Percentiles rank a stretch among this genome's conserved stretches.
Evolutionary conservation across 805 yeast genomes (phyloP).

Genomic region (Saccharomycopsis olivae): DNA sequence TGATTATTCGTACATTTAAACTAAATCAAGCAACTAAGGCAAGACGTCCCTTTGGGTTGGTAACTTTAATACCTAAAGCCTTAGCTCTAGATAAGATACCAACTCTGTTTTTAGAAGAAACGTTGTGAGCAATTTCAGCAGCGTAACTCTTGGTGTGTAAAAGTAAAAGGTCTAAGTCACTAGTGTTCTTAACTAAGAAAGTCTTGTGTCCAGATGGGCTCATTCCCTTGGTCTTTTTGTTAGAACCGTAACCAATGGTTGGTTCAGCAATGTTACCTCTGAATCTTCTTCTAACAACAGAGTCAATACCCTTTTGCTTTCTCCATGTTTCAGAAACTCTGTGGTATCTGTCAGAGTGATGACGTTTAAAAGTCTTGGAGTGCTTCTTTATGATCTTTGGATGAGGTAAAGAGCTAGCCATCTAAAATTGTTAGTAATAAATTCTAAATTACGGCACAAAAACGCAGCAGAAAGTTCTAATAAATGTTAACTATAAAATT

Average conservation of each 20-base stretch:
- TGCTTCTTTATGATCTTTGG: constrained; percentile 99
- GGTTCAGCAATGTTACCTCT: constrained; percentile 99
- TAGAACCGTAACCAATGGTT: constrained; percentile 99
- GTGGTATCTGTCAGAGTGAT: constrained; percentile 98
- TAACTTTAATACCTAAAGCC: constrained; percentile 96
- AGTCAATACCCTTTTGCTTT: constrained; percentile 99
- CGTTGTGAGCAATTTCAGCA: constrained; percentile 99
- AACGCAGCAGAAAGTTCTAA: no score
- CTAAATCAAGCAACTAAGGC: constrained; percentile 84
- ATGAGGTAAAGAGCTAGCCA: constrained; percentile 97
- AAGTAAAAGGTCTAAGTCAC: constrained; percentile 89
- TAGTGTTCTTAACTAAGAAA: constrained; percentile 83
- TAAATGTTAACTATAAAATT: no score
- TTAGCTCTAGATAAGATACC: constrained; percentile 93
- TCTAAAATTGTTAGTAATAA: constrained; percentile 12
- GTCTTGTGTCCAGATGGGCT: constrained; percentile 98
- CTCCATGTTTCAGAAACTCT: constrained; percentile 99
- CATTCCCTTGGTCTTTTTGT: constrained; percentile 96
- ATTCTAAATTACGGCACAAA: no score
- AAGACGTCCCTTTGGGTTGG: constrained; percentile 99
- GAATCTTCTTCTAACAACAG: constrained; percentile 99
- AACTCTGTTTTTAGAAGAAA: constrained; percentile 97
- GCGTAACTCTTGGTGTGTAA: constrained; percentile 98
- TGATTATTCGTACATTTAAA: background rate
- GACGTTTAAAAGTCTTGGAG: constrained; percentile 98